Evolutionary conservation across 169 alveolate species (phyloP), one percentile per base, ranked within the genome.

Genomic region (Cryptosporidium viatorum): DNA sequence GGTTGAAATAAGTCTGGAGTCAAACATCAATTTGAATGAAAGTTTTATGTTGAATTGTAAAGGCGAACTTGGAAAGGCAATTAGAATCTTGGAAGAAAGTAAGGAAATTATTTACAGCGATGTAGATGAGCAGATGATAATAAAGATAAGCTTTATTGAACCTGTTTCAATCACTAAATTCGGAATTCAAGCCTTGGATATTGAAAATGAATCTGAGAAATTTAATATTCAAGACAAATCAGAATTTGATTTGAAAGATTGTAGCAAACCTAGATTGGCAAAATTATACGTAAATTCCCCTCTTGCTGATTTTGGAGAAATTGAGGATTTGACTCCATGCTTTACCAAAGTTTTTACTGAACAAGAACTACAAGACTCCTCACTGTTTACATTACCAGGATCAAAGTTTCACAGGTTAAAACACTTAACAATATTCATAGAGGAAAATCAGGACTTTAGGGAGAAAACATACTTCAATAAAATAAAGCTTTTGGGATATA

Each of bases 121-220:
- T 59, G 89, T 80, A 1, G 89, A 80, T 41, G 89, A 80, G 39
- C 89, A 80, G 35, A 65, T 65, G 58, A 80, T 80, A 41, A 80
- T 80, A 14, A 80, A 80, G 33, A 41, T 80, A 35, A 80, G 69
- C 26, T 80, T 80, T 45, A 23, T 62, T 10, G 89, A 80, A 14
- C 80, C 75, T 4, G 89, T 80, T 23, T 60, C 65, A 59, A 39
- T 80, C 5, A 60, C 89, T 12, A 59, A 65, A 62, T 80, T 80
- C 45, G 89, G 89, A 16, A 35, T 80, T 18, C 48, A 39, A 43
- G 75, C 89, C 9, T 37, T 80, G 65, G 86, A 50, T 18, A 55
- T 55, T 31, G 59, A 58, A 8, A 48, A 60, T 18, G 37, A 41
- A 21, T 14, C n/a, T 41, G 43, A 59, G 33, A 33, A 41, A 14